phyloP scores from a whole-genome alignment of 345 rosid genomes.

The Hevea brasiliensis region DNA sequence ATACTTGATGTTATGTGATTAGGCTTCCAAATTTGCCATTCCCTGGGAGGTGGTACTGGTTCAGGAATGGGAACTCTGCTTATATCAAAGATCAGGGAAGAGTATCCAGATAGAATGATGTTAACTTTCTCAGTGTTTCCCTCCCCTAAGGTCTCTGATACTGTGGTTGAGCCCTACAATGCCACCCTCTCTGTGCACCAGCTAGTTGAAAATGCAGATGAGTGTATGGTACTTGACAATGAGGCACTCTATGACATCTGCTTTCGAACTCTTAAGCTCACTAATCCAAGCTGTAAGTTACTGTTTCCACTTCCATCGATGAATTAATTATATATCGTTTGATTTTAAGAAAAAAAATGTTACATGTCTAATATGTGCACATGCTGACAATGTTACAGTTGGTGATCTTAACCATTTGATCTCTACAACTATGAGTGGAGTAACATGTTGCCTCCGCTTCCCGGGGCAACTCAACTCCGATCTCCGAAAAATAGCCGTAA shows the following conservation, averaged over 20 bases:
- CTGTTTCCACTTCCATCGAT: too few relatives aligned
- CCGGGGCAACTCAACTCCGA: slow-evolving; percentile 83
- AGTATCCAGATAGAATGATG: slow-evolving; percentile 60
- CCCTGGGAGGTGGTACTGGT: slow-evolving; percentile 60
- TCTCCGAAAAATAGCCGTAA: slow-evolving; percentile 73
- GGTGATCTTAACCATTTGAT: slow-evolving; percentile 82
- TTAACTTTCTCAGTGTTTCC: slow-evolving; percentile 58
- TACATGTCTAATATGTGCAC: too few relatives aligned
- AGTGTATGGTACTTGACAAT: slow-evolving; percentile 46
- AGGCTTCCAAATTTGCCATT: slow-evolving; percentile 61
- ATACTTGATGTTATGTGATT: neutral
- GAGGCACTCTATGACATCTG: slow-evolving; percentile 53
- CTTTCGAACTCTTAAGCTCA: slow-evolving; percentile 57
- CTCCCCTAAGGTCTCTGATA: slow-evolving; percentile 58
- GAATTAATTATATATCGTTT: too few relatives aligned
- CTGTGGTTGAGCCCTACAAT: slow-evolving; percentile 59
- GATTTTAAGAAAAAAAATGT: too few relatives aligned
- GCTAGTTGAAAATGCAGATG: slow-evolving; percentile 60
- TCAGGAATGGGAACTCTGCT: slow-evolving; percentile 60
- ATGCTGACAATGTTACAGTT: slow-evolving; percentile 34
- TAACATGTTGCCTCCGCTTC: slow-evolving; percentile 83
- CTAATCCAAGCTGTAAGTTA: slow-evolving; percentile 55
- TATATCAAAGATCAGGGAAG: slow-evolving; percentile 59
- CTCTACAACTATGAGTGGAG: slow-evolving; percentile 79
- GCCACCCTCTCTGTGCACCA: slow-evolving; percentile 63